These are phyloP conservation scores for Cicer cuneatum DNA, from an alignment of 306 rosid genomes.

Conservation along the genomic window DNA sequence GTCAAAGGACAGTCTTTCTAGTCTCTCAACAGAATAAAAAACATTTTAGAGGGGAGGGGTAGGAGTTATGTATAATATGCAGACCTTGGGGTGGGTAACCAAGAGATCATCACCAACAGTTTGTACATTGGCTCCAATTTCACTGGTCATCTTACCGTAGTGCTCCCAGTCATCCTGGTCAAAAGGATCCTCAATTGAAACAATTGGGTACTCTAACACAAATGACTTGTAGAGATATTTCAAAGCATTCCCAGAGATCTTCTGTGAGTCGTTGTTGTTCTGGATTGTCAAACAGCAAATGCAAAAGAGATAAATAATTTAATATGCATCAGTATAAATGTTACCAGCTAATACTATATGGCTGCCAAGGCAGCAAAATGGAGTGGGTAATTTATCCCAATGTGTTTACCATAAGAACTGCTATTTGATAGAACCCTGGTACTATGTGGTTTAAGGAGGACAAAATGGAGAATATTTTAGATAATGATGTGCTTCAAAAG, in stretches of 20 bases:
- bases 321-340: not conserved
- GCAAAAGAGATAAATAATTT: conserved; percentile 6
- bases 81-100: conserved; percentile 97
- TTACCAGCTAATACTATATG: conserved; percentile 2
- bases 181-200: conserved; percentile 95
- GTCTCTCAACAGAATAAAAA: not conserved
- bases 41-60: not conserved
- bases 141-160: conserved; percentile 81
- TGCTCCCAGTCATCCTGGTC: conserved; percentile 99
- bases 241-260: conserved; percentile 79
- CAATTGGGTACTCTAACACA: conserved; percentile 87
- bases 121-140: conserved; percentile 80
- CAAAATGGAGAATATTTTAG: not conserved
- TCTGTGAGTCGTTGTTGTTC: conserved; percentile 84
- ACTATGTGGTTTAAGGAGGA: not conserved
- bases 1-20: conserved; percentile 37
- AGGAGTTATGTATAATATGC: conserved; percentile 12
- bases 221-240: conserved; percentile 94
- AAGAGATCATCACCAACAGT: conserved; percentile 98
- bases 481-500: not conserved
- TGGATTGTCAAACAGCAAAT: conserved; percentile 46
- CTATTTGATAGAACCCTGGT: not conserved
- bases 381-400: not conserved
- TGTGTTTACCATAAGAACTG: not conserved
- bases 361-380: conserved; percentile 9